phyloP scores from a whole-genome alignment of 192 early-diverging fungal genomes.

The Coemansia sp. region DNA sequence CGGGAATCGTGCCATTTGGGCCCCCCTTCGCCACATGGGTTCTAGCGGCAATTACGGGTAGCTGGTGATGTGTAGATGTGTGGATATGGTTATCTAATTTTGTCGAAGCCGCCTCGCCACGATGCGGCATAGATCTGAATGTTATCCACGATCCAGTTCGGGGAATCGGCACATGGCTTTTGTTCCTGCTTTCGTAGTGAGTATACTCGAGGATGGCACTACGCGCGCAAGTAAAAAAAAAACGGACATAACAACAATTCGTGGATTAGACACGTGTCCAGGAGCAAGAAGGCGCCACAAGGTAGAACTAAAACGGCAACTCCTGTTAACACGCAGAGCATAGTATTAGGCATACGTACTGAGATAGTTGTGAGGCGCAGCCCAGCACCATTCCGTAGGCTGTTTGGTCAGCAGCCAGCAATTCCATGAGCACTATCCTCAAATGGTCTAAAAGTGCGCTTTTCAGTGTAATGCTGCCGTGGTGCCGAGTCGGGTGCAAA shows the following conservation, averaged over 20 bases:
- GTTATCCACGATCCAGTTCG: constrained; percentile 5
- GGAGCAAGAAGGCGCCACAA: not conserved
- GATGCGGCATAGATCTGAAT: not conserved
- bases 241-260: not conserved
- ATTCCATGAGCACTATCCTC: not conserved
- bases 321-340: not conserved
- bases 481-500: not conserved
- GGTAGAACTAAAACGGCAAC: not conserved
- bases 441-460: not conserved
- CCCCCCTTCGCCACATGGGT: not conserved
- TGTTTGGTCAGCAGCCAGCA: not conserved
- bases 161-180: not conserved
- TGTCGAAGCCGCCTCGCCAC: not conserved
- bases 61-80: not conserved
- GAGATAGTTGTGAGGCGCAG: not conserved
- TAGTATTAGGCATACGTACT: not conserved
- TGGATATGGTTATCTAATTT: not conserved
- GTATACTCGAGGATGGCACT: not conserved
- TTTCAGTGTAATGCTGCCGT: not conserved
- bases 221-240: not conserved
- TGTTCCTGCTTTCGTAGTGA: not conserved
- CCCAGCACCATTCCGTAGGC: not conserved
- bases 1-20: not conserved
- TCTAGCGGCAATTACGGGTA: not conserved
- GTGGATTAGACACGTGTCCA: not conserved